Conservation (phyloP, 2,329 filamentous ascomycete genomes). For the Pseudogymnoascus sp. region DNA sequence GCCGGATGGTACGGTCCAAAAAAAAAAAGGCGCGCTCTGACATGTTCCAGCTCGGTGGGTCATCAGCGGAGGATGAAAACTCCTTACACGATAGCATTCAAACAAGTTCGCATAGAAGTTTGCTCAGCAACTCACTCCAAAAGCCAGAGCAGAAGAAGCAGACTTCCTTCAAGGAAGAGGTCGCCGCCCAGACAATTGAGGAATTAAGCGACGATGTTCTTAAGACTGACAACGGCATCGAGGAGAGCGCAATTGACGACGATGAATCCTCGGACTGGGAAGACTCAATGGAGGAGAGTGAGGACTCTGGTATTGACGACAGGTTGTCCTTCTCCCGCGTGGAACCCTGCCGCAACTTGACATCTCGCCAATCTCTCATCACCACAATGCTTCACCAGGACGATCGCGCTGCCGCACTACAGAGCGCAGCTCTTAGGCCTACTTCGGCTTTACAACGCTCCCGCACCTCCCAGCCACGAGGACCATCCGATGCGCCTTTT, state of each 20-base stretch:
- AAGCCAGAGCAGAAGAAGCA: conserved; percentile 58
- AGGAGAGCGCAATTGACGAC: conserved; percentile 74
- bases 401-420: conserved; percentile 62
- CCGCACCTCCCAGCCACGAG: conserved; percentile 62
- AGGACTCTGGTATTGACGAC: conserved; percentile 74
- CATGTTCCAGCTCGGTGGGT: conserved; percentile 68
- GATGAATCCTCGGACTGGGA: conserved; percentile 53
- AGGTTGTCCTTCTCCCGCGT: conserved; percentile 80
- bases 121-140: conserved; percentile 45
- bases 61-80: conserved; percentile 76
- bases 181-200: conserved; percentile 60
- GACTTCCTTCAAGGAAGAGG: conserved; percentile 72
- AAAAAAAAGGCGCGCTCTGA: conserved; percentile 39
- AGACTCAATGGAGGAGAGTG: conserved; percentile 70
- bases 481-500: conserved; percentile 51
- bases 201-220: conserved; percentile 47
- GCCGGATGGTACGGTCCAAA: conserved; percentile 33
- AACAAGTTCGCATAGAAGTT: conserved; percentile 41
- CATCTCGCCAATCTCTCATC: conserved; percentile 79
- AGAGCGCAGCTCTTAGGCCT: conserved; percentile 50
- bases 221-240: conserved; percentile 59
- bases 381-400: conserved; percentile 82
- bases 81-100: conserved; percentile 50
- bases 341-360: conserved; percentile 76
- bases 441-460: conserved; percentile 48